A percentile compares a stretch with the other conserved stretches of the same genome.
phyloP scores from a whole-genome alignment of 352 stramenopile genomes.

The Globisporangium camurandrum region DNA sequence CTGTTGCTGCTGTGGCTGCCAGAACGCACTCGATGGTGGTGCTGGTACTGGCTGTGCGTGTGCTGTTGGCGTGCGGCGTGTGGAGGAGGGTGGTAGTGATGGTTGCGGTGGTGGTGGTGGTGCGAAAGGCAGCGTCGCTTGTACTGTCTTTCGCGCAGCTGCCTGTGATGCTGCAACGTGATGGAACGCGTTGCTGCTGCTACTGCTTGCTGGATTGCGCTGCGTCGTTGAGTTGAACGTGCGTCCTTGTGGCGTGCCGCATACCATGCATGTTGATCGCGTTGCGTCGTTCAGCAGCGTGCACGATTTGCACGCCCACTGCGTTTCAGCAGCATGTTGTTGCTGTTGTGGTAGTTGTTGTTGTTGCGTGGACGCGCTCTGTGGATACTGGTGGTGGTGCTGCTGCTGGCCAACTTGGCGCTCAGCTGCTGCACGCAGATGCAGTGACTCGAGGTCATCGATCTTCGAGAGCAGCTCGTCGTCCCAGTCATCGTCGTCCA shows the following conservation, averaged over 20 bases:
- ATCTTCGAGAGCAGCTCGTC: constrained; percentile 70
- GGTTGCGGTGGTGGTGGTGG: constrained; percentile 6
- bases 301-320: constrained; percentile 50
- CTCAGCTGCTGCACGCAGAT: constrained; percentile 16
- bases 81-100: too few species aligned
- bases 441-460: constrained; percentile 45
- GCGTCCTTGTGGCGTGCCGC: constrained; percentile 36
- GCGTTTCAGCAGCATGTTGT: background rate
- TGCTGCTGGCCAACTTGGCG: constrained; percentile 3
- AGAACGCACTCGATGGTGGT: constrained; percentile 1
- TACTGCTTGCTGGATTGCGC: background rate
- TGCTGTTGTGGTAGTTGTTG: constrained; percentile 5
- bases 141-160: constrained; percentile 35
- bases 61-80: too few species aligned
- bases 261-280: constrained; percentile 36
- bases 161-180: constrained; percentile 3
- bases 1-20: background rate
- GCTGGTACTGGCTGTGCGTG: constrained; percentile 11
- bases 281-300: constrained; percentile 46
- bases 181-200: background rate
- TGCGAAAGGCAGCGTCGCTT: constrained; percentile 58
- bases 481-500: constrained; percentile 64
- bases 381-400: background rate
- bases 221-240: constrained; percentile 13
- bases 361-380: background rate